Evolutionary conservation across 2,329 filamentous ascomycete genomes (phyloP).

Genomic region (Neophaeococcomyces aloes): DNA sequence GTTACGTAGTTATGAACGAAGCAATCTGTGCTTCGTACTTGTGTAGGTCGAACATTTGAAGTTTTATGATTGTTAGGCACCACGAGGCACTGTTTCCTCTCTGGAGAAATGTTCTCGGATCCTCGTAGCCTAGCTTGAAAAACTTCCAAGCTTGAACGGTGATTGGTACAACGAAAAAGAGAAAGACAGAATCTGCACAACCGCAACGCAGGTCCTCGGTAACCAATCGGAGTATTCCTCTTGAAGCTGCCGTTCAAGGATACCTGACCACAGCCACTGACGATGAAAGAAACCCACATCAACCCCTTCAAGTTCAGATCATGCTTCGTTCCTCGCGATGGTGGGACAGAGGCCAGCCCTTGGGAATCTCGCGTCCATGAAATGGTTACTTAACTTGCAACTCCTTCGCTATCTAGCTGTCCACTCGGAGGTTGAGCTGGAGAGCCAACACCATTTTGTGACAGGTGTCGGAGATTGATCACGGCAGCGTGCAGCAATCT

Average conservation of each 20-base stretch:
- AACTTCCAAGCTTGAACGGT: not conserved
- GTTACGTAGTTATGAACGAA: not conserved
- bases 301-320: not conserved
- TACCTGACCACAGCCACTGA: constrained; percentile 5
- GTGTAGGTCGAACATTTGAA: not conserved
- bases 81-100: not conserved
- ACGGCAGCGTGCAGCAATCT: constrained; percentile 1
- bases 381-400: not conserved
- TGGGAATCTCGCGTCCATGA: constrained; percentile 1
- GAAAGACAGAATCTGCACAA: not conserved
- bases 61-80: not conserved
- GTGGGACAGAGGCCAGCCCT: constrained; percentile 1
- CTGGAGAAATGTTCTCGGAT: not conserved
- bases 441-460: not conserved
- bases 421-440: constrained; percentile 4
- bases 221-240: constrained; percentile 5
- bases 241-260: constrained; percentile 3
- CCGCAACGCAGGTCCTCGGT: not conserved
- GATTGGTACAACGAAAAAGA: not conserved
- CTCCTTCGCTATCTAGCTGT: not conserved
- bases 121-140: not conserved
- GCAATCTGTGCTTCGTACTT: not conserved
- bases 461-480: constrained; percentile 6
- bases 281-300: not conserved
- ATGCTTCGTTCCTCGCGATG: constrained; percentile 4